phyloP scores from a whole-genome alignment of 345 rosid species.

The Schrenkiella parvula region DNA sequence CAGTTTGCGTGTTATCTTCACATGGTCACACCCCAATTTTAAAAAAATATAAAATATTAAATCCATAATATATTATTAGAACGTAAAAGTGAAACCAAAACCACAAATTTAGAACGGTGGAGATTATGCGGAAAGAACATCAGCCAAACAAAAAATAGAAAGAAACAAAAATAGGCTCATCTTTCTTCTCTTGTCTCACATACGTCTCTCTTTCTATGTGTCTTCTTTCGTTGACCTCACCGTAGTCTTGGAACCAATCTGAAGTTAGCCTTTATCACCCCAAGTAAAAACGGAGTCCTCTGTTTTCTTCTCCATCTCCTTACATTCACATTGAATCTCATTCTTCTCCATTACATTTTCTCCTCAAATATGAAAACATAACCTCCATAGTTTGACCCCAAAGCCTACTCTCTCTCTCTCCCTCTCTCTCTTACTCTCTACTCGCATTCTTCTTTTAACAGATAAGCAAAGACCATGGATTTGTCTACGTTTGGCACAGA shows the following conservation, averaged over 20 bases:
- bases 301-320: conserved; percentile 21
- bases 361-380: neutral
- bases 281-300: conserved; percentile 30
- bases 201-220: neutral
- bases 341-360: neutral
- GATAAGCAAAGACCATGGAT: neutral
- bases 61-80: neutral
- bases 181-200: conserved; percentile 17
- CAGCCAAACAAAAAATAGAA: conserved; percentile 30
- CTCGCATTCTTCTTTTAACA: neutral
- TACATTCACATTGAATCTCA: conserved; percentile 6
- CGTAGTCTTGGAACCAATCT: conserved; percentile 8
- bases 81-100: conserved; percentile 18
- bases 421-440: neutral
- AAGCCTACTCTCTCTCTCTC: neutral
- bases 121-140: conserved; percentile 9
- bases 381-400: conserved; percentile 2
- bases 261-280: neutral
- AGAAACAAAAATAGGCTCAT: conserved; percentile 16
- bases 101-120: conserved; percentile 23
- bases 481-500: neutral
- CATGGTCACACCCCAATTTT: neutral
- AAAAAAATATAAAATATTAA: neutral
- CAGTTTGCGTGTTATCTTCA: neutral
- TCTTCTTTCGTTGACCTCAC: neutral